Conservation (phyloP, 2,329 filamentous ascomycete genomes). For the Graphium sp. region DNA sequence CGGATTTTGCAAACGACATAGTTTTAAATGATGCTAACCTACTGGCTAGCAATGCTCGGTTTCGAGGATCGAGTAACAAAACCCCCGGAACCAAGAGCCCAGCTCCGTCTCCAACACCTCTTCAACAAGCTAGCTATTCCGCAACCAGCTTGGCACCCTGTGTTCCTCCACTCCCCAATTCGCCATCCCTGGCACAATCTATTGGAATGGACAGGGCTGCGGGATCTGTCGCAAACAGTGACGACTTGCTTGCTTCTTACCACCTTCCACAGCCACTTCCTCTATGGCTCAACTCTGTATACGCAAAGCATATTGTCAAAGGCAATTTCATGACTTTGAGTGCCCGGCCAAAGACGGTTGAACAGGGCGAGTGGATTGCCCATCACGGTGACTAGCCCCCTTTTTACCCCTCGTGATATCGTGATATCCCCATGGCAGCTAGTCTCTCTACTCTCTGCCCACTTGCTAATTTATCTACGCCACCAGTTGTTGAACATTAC, state of each 20-base stretch:
- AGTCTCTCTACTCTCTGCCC: too few relatives aligned
- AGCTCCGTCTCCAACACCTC: conserved; percentile 29
- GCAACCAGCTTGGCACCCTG: conserved; percentile 31
- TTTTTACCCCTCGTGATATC: background rate
- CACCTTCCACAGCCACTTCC: conserved; percentile 52
- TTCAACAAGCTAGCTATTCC: conserved; percentile 30
- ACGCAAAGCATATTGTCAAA: conserved; percentile 79
- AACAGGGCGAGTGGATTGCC: conserved; percentile 88
- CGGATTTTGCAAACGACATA: too few relatives aligned
- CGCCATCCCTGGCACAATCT: conserved; percentile 46
- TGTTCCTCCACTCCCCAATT: conserved; percentile 43
- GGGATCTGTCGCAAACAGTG: conserved; percentile 26
- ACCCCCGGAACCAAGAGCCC: conserved; percentile 35
- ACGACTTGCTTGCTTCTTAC: conserved; percentile 40
- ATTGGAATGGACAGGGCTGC: conserved; percentile 51
- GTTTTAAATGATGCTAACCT: too few relatives aligned
- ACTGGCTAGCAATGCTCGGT: conserved; percentile 39
- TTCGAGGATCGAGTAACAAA: conserved; percentile 35
- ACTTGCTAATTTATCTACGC: conserved; percentile 3
- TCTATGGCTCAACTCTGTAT: conserved; percentile 57
- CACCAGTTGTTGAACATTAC: conserved; percentile 77
- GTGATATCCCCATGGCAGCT: conserved; percentile 1
- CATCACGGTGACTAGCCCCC: conserved; percentile 56
- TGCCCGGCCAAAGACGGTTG: conserved; percentile 81
- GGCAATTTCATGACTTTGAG: conserved; percentile 96